A percentile compares a stretch with the other conserved stretches of the same genome.
These are phyloP conservation scores for Oryza meyeriana DNA, from an alignment of 176 grass and related monocot species.

Conservation along the genomic window DNA sequence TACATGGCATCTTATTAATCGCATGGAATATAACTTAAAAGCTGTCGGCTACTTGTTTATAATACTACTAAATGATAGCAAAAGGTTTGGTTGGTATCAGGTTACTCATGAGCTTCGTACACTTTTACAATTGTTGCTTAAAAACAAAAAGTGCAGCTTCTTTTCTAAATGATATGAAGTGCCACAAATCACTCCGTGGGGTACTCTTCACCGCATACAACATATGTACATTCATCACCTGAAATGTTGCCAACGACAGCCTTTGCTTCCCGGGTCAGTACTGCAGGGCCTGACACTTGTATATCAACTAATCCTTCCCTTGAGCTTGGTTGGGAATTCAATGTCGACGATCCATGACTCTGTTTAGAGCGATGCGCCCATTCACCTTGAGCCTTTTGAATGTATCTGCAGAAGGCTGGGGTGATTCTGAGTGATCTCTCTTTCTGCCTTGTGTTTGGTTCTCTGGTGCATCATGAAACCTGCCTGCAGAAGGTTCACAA, in stretches of 20 bases:
- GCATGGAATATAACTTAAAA: not conserved
- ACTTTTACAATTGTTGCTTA: not conserved
- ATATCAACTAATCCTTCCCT: not conserved
- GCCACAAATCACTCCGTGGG: not conserved
- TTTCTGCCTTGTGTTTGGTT: not conserved
- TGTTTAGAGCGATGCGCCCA: conserved; percentile 30
- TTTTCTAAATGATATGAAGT: not conserved
- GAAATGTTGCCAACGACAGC: not conserved
- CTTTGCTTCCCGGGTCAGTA: not conserved
- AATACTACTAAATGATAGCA: not conserved
- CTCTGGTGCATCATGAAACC: not conserved
- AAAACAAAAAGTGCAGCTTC: not conserved
- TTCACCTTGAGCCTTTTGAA: conserved; percentile 24
- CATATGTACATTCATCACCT: not conserved
- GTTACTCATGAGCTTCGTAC: not conserved
- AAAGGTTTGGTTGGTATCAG: not conserved
- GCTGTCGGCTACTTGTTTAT: not conserved
- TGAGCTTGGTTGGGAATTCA: not conserved
- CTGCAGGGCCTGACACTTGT: not conserved
- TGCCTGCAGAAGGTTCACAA: not conserved
- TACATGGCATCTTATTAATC: not conserved
- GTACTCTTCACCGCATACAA: not conserved
- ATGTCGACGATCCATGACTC: not conserved
- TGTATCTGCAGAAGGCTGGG: not conserved
- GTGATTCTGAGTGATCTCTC: conserved; percentile 13